Conservation (phyloP, 1,284 basidiomycete species). For the Cutaneotrichosporon sp. region DNA sequence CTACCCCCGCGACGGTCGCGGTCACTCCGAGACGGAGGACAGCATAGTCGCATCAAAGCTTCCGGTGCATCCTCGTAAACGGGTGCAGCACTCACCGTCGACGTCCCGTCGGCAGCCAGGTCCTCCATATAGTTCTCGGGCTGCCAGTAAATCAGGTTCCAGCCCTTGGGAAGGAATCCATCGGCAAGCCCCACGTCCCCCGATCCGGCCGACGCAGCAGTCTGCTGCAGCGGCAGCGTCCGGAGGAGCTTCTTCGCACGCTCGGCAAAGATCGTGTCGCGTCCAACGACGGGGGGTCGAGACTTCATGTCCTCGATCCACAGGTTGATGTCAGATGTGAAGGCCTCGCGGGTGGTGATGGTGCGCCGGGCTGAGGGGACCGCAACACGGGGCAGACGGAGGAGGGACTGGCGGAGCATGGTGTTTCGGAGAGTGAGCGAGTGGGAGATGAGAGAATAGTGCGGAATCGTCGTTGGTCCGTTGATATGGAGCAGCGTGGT, state of each 20-base stretch:
- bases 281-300: constrained; percentile 9
- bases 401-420: no score
- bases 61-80: no score
- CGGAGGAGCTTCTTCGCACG: constrained; percentile 27
- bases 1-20: no score
- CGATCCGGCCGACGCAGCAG: neutral
- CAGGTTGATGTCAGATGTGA: neutral
- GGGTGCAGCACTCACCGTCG: constrained; percentile 53
- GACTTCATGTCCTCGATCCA: constrained; percentile 28
- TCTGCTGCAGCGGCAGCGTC: constrained; percentile 61
- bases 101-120: constrained; percentile 60
- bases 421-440: no score
- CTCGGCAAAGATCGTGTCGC: constrained; percentile 19
- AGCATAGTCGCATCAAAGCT: neutral
- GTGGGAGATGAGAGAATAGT: no score
- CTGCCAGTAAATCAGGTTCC: constrained; percentile 72
- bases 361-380: no score
- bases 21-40: neutral
- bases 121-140: constrained; percentile 57
- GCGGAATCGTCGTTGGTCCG: no score
- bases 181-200: constrained; percentile 31
- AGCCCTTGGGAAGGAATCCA: constrained; percentile 57
- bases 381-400: no score
- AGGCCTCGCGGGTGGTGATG: neutral
- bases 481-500: no score